Evolutionary conservation across 306 rosid genomes (phyloP).

Genomic region (Corylus americana): DNA sequence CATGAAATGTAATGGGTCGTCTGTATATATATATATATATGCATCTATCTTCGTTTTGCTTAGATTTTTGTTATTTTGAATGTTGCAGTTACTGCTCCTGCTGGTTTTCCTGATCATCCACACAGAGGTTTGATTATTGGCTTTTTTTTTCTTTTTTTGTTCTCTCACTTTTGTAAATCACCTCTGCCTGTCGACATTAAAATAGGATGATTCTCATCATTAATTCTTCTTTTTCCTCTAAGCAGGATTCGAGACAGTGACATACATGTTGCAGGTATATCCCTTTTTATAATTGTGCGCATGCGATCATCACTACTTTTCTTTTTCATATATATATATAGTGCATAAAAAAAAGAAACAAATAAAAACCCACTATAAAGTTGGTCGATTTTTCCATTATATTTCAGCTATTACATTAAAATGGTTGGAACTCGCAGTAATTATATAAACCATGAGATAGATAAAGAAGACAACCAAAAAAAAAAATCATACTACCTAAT

Average conservation of each 20-base stretch:
- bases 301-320: not conserved
- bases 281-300: not conserved
- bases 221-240: slow-evolving; percentile 26
- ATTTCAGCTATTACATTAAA: too few relatives aligned
- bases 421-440: too few relatives aligned
- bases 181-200: not conserved
- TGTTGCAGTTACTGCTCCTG: slow-evolving; percentile 84
- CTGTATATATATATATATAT: not conserved
- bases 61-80: slow-evolving; percentile 19
- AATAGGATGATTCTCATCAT: slow-evolving; percentile 29
- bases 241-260: slow-evolving; percentile 95
- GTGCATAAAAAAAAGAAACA: not conserved
- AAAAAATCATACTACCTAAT: too few relatives aligned
- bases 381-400: too few relatives aligned
- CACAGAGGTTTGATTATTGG: slow-evolving; percentile 67
- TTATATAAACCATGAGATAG: too few relatives aligned
- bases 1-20: not conserved
- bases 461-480: too few relatives aligned
- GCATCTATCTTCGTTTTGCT: not conserved
- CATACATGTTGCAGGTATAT: slow-evolving; percentile 95
- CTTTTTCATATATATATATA: not conserved
- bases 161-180: not conserved
- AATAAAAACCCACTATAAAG: not conserved
- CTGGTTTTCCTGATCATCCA: slow-evolving; percentile 99
- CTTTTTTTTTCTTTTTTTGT: not conserved